A percentile compares a stretch with the other conserved stretches of the same genome.
phyloP scores from a whole-genome alignment of 805 yeast genomes.

The Wickerhamiella bombiphila region DNA sequence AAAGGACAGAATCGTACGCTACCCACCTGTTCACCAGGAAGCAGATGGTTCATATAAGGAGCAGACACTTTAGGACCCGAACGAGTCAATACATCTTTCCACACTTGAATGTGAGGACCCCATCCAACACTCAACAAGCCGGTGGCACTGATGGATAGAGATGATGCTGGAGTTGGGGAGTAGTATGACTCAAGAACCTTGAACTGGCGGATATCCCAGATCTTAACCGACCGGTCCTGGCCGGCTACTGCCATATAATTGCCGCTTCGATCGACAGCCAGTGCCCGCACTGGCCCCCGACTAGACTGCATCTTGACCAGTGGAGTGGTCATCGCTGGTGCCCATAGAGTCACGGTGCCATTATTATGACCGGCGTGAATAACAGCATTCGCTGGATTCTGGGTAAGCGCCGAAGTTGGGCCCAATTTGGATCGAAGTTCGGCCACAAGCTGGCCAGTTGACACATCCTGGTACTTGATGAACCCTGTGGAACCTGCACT shows the following conservation, averaged over 20 bases:
- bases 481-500: conserved; percentile 84
- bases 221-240: conserved; percentile 65
- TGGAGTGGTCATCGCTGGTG: conserved; percentile 78
- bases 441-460: conserved; percentile 75
- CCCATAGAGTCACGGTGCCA: conserved; percentile 88
- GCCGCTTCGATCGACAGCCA: conserved; percentile 85
- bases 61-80: conserved; percentile 43
- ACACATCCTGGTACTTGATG: conserved; percentile 85
- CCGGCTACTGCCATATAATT: conserved; percentile 89
- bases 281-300: conserved; percentile 73
- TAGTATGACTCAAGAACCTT: conserved; percentile 57
- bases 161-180: conserved; percentile 74
- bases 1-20: conserved; percentile 71
- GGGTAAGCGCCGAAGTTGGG: conserved; percentile 75
- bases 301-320: conserved; percentile 67
- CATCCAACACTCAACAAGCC: conserved; percentile 82
- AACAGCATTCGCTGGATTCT: conserved; percentile 92
- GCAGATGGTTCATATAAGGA: conserved; percentile 84
- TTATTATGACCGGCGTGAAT: conserved; percentile 86
- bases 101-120: conserved; percentile 88
- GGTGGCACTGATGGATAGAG: conserved; percentile 69
- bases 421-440: conserved; percentile 82
- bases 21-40: conserved; percentile 63
- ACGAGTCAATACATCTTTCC: conserved; percentile 68
- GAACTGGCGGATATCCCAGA: conserved; percentile 87